phyloP scores from a whole-genome alignment of 2,329 filamentous ascomycete species.

The Fusarium phyllophilum region DNA sequence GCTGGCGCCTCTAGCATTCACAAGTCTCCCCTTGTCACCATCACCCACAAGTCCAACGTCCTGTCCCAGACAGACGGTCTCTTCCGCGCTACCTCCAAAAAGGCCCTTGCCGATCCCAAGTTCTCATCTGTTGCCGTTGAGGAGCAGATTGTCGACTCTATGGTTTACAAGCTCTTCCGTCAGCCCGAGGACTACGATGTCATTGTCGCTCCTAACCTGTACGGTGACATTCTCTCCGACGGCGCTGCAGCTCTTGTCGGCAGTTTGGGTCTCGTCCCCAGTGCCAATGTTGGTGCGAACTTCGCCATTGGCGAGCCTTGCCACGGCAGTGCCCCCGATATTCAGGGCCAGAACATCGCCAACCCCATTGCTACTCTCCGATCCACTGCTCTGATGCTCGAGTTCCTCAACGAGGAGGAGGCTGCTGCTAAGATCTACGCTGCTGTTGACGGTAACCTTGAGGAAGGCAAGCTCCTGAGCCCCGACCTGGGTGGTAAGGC shows the following conservation, averaged over 20 bases:
- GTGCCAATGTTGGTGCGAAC: slow-evolving; percentile 91
- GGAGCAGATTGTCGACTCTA: slow-evolving; percentile 98
- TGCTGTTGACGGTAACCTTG: slow-evolving; percentile 90
- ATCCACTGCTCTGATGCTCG: slow-evolving; percentile 92
- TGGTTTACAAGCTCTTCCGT: slow-evolving; percentile 99
- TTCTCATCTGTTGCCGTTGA: slow-evolving; percentile 78
- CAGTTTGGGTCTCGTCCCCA: slow-evolving; percentile 89
- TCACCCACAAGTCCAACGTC: slow-evolving; percentile 99
- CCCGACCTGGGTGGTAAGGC: slow-evolving; percentile 92
- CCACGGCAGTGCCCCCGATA: slow-evolving; percentile 95
- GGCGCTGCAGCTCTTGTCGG: slow-evolving; percentile 94
- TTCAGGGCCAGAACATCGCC: slow-evolving; percentile 89
- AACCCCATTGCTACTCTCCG: slow-evolving; percentile 96
- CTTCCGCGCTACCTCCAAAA: slow-evolving; percentile 83
- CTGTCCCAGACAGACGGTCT: slow-evolving; percentile 95
- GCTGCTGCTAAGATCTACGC: slow-evolving; percentile 91
- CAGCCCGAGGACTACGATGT: slow-evolving; percentile 96
- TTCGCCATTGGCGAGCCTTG: slow-evolving; percentile 99
- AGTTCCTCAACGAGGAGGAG: slow-evolving; percentile 88
- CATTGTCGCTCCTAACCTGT: slow-evolving; percentile 96
- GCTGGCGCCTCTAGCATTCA: slow-evolving; percentile 69
- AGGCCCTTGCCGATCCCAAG: slow-evolving; percentile 72
- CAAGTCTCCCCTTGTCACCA: slow-evolving; percentile 80
- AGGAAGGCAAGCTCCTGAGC: slow-evolving; percentile 82
- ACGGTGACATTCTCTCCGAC: slow-evolving; percentile 96